These are phyloP conservation scores for Colletotrichum simmondsii DNA, from an alignment of 2,329 filamentous ascomycete species.

Conservation along the genomic window DNA sequence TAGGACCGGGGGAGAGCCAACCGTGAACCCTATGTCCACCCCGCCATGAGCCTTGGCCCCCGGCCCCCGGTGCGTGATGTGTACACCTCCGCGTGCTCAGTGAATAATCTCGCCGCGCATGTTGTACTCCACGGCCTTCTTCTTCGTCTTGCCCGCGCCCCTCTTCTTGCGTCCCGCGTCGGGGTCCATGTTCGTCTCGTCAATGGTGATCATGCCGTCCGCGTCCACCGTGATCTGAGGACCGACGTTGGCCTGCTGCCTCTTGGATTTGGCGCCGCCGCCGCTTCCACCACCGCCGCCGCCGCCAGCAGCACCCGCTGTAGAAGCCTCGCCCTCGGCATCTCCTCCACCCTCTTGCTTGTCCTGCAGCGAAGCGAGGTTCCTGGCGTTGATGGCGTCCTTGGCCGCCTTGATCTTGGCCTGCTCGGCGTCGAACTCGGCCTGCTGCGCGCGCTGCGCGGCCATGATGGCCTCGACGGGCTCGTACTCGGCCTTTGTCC, in stretches of 20 bases:
- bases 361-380: conserved; percentile 60
- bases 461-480: conserved; percentile 66
- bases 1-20: not conserved
- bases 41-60: not conserved
- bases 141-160: conserved; percentile 44
- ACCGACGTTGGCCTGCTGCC: conserved; percentile 13
- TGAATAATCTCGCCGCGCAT: conserved; percentile 35
- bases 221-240: conserved; percentile 31
- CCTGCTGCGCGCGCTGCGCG: conserved; percentile 60
- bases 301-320: not conserved
- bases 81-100: not conserved
- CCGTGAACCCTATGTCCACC: too few species aligned
- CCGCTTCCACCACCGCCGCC: not conserved
- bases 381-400: conserved; percentile 58
- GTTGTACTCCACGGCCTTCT: conserved; percentile 45
- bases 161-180: conserved; percentile 43
- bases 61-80: too few species aligned
- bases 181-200: conserved; percentile 34
- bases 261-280: not conserved
- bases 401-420: conserved; percentile 57
- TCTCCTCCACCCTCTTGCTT: conserved; percentile 43
- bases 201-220: conserved; percentile 35
- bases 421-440: conserved; percentile 57
- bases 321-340: conserved; percentile 20
- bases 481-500: conserved; percentile 62